Conservation (phyloP, 1,284 basidiomycete species). For the Melanopsichium pennsylvanicum region DNA sequence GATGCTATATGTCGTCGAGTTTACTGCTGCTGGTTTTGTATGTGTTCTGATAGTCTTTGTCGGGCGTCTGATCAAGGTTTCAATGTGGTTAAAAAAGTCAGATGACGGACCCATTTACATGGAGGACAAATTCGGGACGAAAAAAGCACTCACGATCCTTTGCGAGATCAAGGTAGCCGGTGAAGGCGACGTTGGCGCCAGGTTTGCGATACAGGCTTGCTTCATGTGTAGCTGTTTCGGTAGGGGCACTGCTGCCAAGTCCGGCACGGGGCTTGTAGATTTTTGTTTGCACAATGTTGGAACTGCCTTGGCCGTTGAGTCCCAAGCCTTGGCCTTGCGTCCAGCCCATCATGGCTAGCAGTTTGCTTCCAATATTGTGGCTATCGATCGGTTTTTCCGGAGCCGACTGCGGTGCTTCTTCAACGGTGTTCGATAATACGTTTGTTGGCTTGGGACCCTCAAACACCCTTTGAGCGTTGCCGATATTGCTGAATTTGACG, state of each 20-base stretch:
- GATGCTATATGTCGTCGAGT: too few species aligned
- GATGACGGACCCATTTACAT: too few species aligned
- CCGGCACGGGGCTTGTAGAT: constrained; percentile 42
- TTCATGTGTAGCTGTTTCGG: background rate
- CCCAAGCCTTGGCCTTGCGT: constrained; percentile 39
- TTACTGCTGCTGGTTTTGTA: background rate
- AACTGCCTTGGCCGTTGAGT: constrained; percentile 13
- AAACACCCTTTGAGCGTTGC: constrained; percentile 5
- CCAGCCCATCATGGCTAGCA: constrained; percentile 49
- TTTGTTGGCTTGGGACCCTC: constrained; percentile 10
- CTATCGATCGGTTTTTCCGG: constrained; percentile 34
- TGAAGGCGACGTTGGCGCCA: constrained; percentile 6
- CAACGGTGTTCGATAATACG: background rate
- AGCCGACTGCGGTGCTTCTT: constrained; percentile 12
- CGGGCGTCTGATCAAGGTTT: constrained; percentile 19
- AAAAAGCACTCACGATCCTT: constrained; percentile 24
- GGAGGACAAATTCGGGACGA: too few species aligned
- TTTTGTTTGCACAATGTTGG: constrained; percentile 38
- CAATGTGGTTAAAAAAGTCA: too few species aligned
- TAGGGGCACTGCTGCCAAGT: constrained; percentile 22
- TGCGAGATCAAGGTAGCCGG: constrained; percentile 19
- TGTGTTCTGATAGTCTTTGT: constrained; percentile 20
- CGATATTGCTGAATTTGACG: background rate
- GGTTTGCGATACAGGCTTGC: constrained; percentile 1
- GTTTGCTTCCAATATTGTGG: constrained; percentile 39